These are phyloP conservation scores for Vicia faba DNA, from an alignment of 306 rosid species.

Conservation along the genomic window DNA sequence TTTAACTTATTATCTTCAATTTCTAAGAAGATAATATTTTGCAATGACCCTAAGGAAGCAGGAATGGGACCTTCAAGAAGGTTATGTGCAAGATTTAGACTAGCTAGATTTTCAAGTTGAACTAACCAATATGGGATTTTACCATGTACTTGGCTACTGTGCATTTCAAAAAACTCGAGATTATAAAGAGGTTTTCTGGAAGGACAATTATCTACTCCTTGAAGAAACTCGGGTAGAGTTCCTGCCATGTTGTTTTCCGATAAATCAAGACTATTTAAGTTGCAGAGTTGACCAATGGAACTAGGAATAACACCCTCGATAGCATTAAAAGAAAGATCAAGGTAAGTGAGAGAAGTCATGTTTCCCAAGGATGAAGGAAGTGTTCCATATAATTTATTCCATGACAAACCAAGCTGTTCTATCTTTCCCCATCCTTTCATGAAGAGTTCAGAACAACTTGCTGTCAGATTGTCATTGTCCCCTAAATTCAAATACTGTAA, in stretches of 20 bases:
- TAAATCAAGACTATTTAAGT: constrained; percentile 5
- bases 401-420: constrained; percentile 26
- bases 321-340: constrained; percentile 23
- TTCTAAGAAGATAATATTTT: background rate
- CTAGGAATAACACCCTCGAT: constrained; percentile 47
- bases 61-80: constrained; percentile 1
- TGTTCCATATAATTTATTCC: constrained; percentile 39
- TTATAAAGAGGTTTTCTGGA: background rate
- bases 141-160: background rate
- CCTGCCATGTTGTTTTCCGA: constrained; percentile 2
- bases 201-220: background rate
- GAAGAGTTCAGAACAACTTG: constrained; percentile 49
- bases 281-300: constrained; percentile 42
- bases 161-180: background rate
- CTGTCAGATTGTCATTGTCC: constrained; percentile 23
- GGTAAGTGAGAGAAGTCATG: constrained; percentile 40
- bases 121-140: background rate
- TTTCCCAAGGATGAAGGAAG: constrained; percentile 51
- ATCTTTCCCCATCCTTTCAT: constrained; percentile 41
- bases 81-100: background rate
- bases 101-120: background rate
- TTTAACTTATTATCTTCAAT: background rate
- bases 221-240: background rate
- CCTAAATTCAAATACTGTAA: constrained; percentile 31
- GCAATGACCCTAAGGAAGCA: background rate